phyloP scores from a whole-genome alignment of 371 early-diverging fungal species.

The Massospora cicadina region DNA sequence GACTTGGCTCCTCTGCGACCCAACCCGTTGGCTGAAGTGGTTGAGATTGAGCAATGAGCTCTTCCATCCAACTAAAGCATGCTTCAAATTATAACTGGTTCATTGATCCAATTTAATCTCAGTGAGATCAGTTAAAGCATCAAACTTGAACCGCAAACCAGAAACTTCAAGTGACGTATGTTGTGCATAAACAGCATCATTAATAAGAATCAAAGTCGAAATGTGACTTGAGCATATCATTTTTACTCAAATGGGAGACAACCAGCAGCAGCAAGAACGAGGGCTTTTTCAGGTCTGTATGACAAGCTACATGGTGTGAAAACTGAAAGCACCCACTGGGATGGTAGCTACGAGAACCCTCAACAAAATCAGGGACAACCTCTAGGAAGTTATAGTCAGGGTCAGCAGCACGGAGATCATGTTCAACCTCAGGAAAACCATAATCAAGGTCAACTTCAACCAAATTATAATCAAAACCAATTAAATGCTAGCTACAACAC shows the following conservation, averaged over 20 bases:
- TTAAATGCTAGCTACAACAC: neutral
- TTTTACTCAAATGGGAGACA: neutral
- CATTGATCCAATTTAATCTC: no score
- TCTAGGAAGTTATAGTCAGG: slow-evolving; percentile 1
- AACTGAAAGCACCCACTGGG: neutral
- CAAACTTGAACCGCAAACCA: no score
- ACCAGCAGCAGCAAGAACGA: slow-evolving; percentile 6
- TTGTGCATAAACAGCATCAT: no score
- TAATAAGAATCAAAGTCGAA: neutral
- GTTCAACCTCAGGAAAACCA: neutral
- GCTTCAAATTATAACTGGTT: no score
- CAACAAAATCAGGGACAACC: neutral
- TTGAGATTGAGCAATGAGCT: no score
- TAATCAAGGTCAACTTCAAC: neutral
- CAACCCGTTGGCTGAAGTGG: no score
- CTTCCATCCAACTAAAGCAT: no score
- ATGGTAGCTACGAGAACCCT: slow-evolving; percentile 9
- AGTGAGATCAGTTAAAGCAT: no score
- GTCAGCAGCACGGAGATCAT: neutral
- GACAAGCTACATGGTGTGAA: neutral
- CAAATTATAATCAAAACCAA: neutral
- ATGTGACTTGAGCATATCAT: neutral
- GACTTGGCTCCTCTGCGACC: no score
- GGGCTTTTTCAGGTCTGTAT: slow-evolving; percentile 3
- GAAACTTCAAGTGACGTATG: no score